Percentiles rank a stretch among this genome's conserved stretches.
phyloP scores from a whole-genome alignment of 2,329 filamentous ascomycete species.

The Phialophora chinensis region DNA sequence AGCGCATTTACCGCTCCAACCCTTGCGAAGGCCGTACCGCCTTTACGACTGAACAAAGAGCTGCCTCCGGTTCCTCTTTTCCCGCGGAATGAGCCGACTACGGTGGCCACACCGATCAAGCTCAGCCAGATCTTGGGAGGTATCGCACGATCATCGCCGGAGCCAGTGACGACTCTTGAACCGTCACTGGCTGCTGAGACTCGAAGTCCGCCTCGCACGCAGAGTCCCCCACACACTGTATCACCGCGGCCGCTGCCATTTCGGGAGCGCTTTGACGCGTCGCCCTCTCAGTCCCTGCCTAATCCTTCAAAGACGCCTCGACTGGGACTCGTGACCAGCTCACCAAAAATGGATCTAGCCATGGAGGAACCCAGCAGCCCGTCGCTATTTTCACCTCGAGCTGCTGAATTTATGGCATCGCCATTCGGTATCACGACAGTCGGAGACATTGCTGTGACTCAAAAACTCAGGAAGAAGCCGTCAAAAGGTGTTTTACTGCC shows the following conservation, averaged over 20 bases:
- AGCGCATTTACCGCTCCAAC: neutral
- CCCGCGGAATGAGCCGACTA: slow-evolving; percentile 26
- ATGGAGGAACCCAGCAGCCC: slow-evolving; percentile 48
- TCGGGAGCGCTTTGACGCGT: slow-evolving; percentile 34
- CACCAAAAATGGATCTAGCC: slow-evolving; percentile 47
- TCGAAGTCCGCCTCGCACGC: slow-evolving; percentile 4
- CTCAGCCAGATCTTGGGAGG: slow-evolving; percentile 23
- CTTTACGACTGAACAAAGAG: slow-evolving; percentile 31
- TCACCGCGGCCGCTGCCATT: slow-evolving; percentile 40
- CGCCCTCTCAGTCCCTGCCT: slow-evolving; percentile 26
- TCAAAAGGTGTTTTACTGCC: slow-evolving; percentile 22
- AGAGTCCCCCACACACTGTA: slow-evolving; percentile 23
- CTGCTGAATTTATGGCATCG: slow-evolving; percentile 50
- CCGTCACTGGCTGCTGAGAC: slow-evolving; percentile 10
- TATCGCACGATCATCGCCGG: slow-evolving; percentile 18
- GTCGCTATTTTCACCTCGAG: slow-evolving; percentile 53
- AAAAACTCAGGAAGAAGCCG: slow-evolving; percentile 3
- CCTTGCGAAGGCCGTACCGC: slow-evolving; percentile 8
- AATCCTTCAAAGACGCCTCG: slow-evolving; percentile 39
- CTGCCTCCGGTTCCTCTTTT: slow-evolving; percentile 40
- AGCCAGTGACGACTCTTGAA: slow-evolving; percentile 5
- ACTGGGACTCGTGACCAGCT: slow-evolving; percentile 33
- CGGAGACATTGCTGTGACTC: slow-evolving; percentile 43
- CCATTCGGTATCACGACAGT: slow-evolving; percentile 46
- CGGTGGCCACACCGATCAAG: slow-evolving; percentile 25